These are phyloP conservation scores for Camptophora hylomeconis DNA, from an alignment of 2,329 filamentous ascomycete species.

Conservation along the genomic window DNA sequence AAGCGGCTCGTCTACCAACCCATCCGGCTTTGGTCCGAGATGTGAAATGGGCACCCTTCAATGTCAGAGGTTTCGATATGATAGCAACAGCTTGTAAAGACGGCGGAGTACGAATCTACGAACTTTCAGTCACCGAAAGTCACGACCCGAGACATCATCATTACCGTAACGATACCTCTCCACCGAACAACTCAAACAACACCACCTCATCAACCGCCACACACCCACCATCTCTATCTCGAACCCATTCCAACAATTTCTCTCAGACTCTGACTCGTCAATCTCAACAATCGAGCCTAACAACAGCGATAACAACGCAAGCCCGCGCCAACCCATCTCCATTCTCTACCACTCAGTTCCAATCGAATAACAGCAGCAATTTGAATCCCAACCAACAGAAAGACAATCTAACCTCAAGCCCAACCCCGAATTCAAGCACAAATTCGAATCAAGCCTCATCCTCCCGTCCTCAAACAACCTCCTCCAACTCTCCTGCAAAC, in stretches of 20 bases:
- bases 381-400: conserved; percentile 1
- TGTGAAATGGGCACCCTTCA: conserved; percentile 67
- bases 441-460: not conserved
- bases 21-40: conserved; percentile 62
- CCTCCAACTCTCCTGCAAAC: not conserved
- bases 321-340: conserved; percentile 1
- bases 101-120: conserved; percentile 77
- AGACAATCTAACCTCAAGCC: not conserved
- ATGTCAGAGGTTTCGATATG: conserved; percentile 77
- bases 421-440: conserved; percentile 1
- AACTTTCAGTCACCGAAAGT: conserved; percentile 36
- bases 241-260: conserved; percentile 1
- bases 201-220: conserved; percentile 1
- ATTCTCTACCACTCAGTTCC: conserved; percentile 1
- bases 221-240: conserved; percentile 1
- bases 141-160: too few relatives aligned
- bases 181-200: not conserved
- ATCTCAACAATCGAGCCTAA: conserved; percentile 16
- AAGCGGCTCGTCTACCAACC: conserved; percentile 61
- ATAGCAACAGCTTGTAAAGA: conserved; percentile 90
- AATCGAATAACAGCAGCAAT: not conserved
- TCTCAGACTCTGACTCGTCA: conserved; percentile 3
- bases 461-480: not conserved
- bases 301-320: conserved; percentile 15
- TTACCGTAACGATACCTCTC: not conserved